Percentiles rank a stretch among this genome's conserved stretches.
These are phyloP conservation scores for Herpotrichia juniperi DNA, from an alignment of 2,329 filamentous ascomycete genomes.

Conservation along the genomic window DNA sequence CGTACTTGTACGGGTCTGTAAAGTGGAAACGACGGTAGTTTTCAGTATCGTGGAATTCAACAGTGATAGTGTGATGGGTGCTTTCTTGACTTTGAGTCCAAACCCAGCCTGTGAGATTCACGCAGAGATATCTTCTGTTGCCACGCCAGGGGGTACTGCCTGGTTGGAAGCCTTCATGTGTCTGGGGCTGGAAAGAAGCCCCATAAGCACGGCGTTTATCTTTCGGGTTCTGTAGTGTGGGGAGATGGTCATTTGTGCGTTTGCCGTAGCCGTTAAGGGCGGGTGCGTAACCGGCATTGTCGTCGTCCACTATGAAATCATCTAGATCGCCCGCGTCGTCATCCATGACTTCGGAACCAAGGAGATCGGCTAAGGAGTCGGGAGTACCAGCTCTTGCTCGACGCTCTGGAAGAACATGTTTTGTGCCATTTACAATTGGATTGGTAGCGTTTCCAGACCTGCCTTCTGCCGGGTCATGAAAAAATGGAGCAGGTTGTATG, in stretches of 20 bases:
- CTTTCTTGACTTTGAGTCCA: conserved; percentile 98
- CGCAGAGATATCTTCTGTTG: conserved; percentile 88
- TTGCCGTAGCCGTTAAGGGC: conserved; percentile 67
- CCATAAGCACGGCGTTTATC: conserved; percentile 60
- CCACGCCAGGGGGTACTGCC: conserved; percentile 96
- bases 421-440: conserved; percentile 61
- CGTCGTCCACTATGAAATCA: conserved; percentile 93
- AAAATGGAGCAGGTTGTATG: conserved; percentile 81
- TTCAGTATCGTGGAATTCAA: conserved; percentile 96
- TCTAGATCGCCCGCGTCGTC: conserved; percentile 64
- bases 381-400: conserved; percentile 66
- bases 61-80: conserved; percentile 84
- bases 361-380: conserved; percentile 83
- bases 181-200: conserved; percentile 64
- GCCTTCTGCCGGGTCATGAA: conserved; percentile 78
- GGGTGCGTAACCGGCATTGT: conserved; percentile 85
- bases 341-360: conserved; percentile 65
- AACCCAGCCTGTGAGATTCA: conserved; percentile 92
- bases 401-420: conserved; percentile 57
- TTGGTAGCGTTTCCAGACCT: conserved; percentile 69
- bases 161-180: conserved; percentile 88
- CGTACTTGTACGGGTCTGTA: conserved; percentile 93
- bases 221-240: conserved; percentile 49
- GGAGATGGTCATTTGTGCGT: conserved; percentile 59
- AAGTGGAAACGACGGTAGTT: conserved; percentile 95